A percentile compares a stretch with the other conserved stretches of the same genome.
phyloP scores from a whole-genome alignment of 2,329 filamentous ascomycete species.

The Sporothrix variecibatus region DNA sequence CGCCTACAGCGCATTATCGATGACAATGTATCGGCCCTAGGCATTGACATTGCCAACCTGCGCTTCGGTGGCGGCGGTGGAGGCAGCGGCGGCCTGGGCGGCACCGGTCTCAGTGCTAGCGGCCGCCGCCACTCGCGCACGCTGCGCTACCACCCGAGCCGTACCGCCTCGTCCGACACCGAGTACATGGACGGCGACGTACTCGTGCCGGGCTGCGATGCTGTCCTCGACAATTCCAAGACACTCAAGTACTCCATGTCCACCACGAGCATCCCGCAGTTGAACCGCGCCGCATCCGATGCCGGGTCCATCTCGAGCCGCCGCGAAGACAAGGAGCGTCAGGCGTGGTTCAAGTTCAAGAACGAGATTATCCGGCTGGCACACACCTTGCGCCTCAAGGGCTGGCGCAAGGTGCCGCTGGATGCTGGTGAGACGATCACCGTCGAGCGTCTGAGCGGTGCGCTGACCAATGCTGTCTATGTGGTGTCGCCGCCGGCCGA shows the following conservation, averaged over 20 bases:
- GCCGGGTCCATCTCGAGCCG: slow-evolving; percentile 45
- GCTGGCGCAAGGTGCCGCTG: slow-evolving; percentile 82
- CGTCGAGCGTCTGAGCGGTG: slow-evolving; percentile 80
- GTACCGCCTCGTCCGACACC: slow-evolving; percentile 74
- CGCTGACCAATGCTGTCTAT: slow-evolving; percentile 94
- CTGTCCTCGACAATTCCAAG: slow-evolving; percentile 83
- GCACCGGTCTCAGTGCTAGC: slow-evolving; percentile 23
- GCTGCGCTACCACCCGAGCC: slow-evolving; percentile 44
- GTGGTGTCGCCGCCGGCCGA: slow-evolving; percentile 81
- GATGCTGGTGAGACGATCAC: slow-evolving; percentile 68
- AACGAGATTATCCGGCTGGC: slow-evolving; percentile 85
- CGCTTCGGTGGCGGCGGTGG: not conserved
- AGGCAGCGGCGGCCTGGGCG: not conserved
- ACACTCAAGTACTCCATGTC: slow-evolving; percentile 66
- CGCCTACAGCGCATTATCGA: slow-evolving; percentile 78
- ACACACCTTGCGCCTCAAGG: slow-evolving; percentile 86
- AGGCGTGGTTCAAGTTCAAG: slow-evolving; percentile 86
- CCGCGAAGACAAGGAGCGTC: slow-evolving; percentile 65
- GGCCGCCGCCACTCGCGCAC: slow-evolving; percentile 38
- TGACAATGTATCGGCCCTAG: slow-evolving; percentile 60
- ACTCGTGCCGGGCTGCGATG: slow-evolving; percentile 83
- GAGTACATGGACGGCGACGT: slow-evolving; percentile 81
- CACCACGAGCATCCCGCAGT: slow-evolving; percentile 48
- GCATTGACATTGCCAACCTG: slow-evolving; percentile 40
- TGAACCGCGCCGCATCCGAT: slow-evolving; percentile 43